These are phyloP conservation scores for Penicillium sp. DNA, from an alignment of 2,329 filamentous ascomycete genomes.

Conservation along the genomic window DNA sequence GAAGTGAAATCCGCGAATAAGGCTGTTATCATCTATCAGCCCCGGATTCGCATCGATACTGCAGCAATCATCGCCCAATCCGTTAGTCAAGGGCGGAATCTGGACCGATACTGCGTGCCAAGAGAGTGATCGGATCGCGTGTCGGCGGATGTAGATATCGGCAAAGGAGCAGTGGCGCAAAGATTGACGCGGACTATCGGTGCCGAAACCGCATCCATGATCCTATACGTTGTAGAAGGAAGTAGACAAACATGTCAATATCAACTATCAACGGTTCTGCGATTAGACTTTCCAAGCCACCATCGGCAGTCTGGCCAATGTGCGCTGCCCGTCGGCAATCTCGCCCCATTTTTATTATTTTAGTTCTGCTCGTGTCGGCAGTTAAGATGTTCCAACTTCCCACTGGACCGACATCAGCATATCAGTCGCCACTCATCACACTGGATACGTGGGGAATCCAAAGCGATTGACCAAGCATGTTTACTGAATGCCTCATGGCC, in stretches of 20 bases:
- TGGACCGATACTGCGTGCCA: constrained; percentile 4
- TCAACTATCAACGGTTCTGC: neutral
- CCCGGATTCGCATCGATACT: neutral
- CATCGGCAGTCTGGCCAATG: constrained; percentile 22
- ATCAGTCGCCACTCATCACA: neutral
- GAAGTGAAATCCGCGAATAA: neutral
- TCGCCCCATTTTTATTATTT: neutral
- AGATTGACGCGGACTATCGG: neutral
- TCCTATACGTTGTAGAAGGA: neutral
- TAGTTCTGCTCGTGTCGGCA: constrained; percentile 10
- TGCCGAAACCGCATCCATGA: constrained; percentile 3
- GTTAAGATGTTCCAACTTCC: neutral
- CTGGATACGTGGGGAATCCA: neutral
- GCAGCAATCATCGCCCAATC: neutral
- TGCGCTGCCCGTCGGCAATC: constrained; percentile 17
- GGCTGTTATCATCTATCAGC: neutral
- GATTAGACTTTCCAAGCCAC: constrained; percentile 6
- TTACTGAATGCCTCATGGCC: constrained; percentile 1
- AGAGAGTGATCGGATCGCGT: neutral
- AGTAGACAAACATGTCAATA: neutral
- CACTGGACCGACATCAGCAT: neutral
- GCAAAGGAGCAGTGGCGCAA: constrained; percentile 3
- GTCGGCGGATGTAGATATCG: constrained; percentile 7
- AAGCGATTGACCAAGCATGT: neutral
- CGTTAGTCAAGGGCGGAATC: neutral